Evolutionary conservation across 768 basidiomycete species (phyloP).

Genomic region (Flagelloscypha sp.): DNA sequence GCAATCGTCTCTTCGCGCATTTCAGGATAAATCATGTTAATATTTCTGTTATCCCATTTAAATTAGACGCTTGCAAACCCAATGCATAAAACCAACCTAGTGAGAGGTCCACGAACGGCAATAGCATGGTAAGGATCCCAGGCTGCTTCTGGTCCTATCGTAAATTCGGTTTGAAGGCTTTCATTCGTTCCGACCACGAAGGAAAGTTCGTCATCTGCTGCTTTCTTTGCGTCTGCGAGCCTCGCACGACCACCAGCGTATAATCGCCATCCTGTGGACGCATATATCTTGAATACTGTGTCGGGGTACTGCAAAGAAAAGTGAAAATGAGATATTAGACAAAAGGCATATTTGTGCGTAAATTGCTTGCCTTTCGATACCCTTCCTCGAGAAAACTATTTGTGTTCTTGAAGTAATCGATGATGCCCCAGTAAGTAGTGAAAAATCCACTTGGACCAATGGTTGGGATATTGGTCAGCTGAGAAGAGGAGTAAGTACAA

Average conservation of each 20-base stretch:
- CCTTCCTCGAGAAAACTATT: conserved; percentile 24
- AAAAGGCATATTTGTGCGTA: neutral
- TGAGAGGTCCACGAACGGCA: conserved; percentile 23
- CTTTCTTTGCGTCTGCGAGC: no score
- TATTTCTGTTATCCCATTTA: no score
- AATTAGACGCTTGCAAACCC: no score
- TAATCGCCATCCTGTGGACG: no score
- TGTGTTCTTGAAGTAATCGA: conserved; percentile 17
- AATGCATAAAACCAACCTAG: no score
- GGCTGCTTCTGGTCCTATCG: conserved; percentile 20
- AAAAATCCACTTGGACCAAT: conserved; percentile 27
- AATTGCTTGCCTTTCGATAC: conserved; percentile 18
- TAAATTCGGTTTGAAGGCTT: conserved; percentile 28
- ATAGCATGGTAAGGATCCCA: conserved; percentile 21
- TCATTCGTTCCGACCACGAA: conserved; percentile 14
- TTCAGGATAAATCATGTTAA: conserved; percentile 9
- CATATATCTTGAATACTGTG: no score
- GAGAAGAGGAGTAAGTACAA: no score
- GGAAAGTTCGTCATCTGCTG: conserved; percentile 22
- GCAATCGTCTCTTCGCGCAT: conserved; percentile 14
- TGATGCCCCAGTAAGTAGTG: conserved; percentile 23
- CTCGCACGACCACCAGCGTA: conserved; percentile 13
- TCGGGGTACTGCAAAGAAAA: no score
- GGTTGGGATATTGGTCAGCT: conserved; percentile 29
- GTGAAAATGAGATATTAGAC: no score